These are phyloP conservation scores for Lactarius hengduanensis DNA, from an alignment of 768 basidiomycete species.

Conservation along the genomic window DNA sequence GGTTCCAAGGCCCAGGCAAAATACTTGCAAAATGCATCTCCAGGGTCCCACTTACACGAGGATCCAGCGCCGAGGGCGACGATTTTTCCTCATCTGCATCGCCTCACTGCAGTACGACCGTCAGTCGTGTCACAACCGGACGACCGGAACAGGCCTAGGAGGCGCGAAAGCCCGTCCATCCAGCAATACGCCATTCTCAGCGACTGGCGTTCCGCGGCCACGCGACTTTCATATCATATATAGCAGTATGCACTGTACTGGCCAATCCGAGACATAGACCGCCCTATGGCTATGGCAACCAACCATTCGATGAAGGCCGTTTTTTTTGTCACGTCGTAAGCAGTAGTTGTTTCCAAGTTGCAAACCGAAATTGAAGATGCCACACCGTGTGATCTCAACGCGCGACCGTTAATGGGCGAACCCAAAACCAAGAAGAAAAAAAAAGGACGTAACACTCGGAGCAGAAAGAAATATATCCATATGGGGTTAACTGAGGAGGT, in stretches of 20 bases:
- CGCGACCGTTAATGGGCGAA: no score
- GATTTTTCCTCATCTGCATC: neutral
- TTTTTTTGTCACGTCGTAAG: neutral
- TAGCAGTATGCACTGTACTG: neutral
- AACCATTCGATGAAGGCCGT: neutral
- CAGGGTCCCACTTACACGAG: neutral
- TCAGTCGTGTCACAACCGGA: neutral
- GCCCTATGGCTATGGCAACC: conserved; percentile 1
- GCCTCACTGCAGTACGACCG: neutral
- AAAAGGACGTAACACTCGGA: conserved; percentile 16
- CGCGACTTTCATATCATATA: conserved; percentile 1
- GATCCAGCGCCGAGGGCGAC: neutral
- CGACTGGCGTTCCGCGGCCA: conserved; percentile 11
- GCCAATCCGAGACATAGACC: neutral
- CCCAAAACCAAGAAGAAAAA: neutral
- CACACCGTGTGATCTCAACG: neutral
- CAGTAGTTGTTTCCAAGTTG: neutral
- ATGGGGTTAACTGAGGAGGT: conserved; percentile 17
- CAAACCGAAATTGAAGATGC: neutral
- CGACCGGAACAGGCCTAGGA: neutral
- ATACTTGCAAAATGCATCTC: neutral
- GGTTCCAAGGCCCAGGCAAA: neutral
- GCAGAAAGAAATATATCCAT: conserved; percentile 21
- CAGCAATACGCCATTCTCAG: neutral
- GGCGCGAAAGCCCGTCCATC: neutral